Base-by-base conservation (phyloP, 2,329 filamentous ascomycete species). In the Sporothrix pallida region DNA sequence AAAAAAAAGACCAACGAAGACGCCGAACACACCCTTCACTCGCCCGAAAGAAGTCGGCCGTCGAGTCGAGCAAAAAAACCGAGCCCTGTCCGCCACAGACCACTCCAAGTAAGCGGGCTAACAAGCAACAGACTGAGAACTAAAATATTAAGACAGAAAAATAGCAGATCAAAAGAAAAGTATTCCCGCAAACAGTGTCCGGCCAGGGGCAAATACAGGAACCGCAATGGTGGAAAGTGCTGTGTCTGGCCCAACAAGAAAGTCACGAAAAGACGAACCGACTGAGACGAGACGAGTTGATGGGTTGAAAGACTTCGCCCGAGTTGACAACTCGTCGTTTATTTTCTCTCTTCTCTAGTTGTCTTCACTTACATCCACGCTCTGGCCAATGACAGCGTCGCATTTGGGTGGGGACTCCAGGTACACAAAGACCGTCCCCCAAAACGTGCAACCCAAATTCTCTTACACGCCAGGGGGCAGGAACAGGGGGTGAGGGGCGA, bases 401-500 rank as follows among this genome's bases (percentile, higher is more conserved):
- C 15, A 54, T 54, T 6, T 4, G 48, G 48, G 65, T 69, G 65
- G 65, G 37, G 65, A 37, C 65, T 2, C 12, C n/a, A 31, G 20
- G 63, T 50, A 13, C 46, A 54, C 46, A 20, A 37, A 52, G 62
- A 8, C 42, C 37, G 7, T 52, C 62, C 15, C 65, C 15, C 48
- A 69, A 69, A 69, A 69, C 65, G 48, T 69, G 48, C 46, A 42
- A 37, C 65, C 65, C 8, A 52, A 37, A 31, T 42, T 54, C 65
- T 69, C 65, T 52, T 54, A 69, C 65, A 69, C 65, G 48, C 48
- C 65, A 69, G 15, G 65, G 65, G 48, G 20, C 44, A 68, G 63
- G 63, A 52, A 65, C 62, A 65, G 60, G 60, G 60, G 60, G 60
- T 63, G 42, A 67, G 42, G 63, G 44, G 42, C 44, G 63, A 31